Conservation (phyloP, 176 grass and related monocot species). For the Hordeum marinum region DNA sequence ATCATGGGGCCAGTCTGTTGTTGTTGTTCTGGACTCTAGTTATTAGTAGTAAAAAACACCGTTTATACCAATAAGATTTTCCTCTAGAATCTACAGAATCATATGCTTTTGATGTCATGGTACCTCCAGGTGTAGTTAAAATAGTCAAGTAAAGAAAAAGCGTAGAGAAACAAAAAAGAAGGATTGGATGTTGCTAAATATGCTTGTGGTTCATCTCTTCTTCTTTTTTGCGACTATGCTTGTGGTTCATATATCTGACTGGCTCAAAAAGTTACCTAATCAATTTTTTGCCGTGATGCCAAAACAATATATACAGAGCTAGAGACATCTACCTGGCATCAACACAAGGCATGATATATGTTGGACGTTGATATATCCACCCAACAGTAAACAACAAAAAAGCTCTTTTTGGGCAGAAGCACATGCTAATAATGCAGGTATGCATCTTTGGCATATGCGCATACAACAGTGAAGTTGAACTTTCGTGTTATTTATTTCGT, state of each 20-base stretch:
- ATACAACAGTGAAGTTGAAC: neutral
- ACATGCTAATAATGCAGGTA: neutral
- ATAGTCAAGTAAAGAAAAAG: neutral
- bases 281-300: neutral
- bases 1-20: neutral
- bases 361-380: neutral
- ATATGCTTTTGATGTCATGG: neutral
- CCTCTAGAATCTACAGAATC: neutral
- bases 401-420: neutral
- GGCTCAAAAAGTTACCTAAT: conserved; percentile 5
- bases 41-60: neutral
- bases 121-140: neutral
- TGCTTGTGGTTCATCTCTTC: neutral
- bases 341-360: neutral
- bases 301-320: neutral
- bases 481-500: neutral
- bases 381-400: neutral
- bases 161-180: neutral
- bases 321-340: neutral
- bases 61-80: too few species aligned
- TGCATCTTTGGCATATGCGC: neutral
- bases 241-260: neutral
- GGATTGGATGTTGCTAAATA: conserved; percentile 4
- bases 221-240: neutral
- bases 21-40: neutral